Evolutionary conservation across 106 monocot genomes (phyloP).

Genomic region (Dendrobium huoshanense): DNA sequence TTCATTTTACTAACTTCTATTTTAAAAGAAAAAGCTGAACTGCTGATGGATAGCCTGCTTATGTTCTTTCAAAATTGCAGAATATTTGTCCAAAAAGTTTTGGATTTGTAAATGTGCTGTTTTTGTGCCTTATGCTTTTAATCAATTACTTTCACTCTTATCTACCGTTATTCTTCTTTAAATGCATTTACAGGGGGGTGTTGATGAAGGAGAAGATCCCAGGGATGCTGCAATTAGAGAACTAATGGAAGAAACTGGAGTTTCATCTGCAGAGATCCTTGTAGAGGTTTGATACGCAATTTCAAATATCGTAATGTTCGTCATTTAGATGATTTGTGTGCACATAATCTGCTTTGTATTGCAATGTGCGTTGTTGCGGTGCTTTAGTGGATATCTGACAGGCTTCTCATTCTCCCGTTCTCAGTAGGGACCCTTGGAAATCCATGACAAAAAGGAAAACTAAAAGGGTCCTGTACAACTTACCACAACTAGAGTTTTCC

Average conservation of each 20-base stretch:
- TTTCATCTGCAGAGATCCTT: conserved; percentile 73
- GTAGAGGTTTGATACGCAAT: conserved; percentile 44
- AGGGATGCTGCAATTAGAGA: conserved; percentile 67
- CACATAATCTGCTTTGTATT: not conserved
- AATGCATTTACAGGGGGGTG: conserved; percentile 50
- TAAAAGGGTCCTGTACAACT: not conserved
- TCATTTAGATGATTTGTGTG: not conserved
- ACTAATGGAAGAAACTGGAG: conserved; percentile 87
- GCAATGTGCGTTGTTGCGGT: not conserved
- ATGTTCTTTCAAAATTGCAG: not conserved
- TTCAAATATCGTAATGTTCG: not conserved
- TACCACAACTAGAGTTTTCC: not conserved
- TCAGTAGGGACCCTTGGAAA: not conserved
- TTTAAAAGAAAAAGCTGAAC: not conserved
- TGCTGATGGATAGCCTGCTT: not conserved
- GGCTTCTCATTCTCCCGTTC: not conserved
- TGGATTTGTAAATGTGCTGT: not conserved
- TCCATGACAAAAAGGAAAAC: not conserved
- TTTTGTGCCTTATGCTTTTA: not conserved
- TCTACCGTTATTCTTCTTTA: not conserved
- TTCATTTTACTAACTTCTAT: not conserved
- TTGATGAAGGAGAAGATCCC: conserved; percentile 82
- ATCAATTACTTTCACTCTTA: not conserved
- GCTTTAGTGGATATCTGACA: not conserved
- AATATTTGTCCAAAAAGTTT: not conserved